Evolutionary conservation across 345 rosid species (phyloP), one percentile per base, ranked within the genome.

Genomic region (Xanthoceras sorbifolium): DNA sequence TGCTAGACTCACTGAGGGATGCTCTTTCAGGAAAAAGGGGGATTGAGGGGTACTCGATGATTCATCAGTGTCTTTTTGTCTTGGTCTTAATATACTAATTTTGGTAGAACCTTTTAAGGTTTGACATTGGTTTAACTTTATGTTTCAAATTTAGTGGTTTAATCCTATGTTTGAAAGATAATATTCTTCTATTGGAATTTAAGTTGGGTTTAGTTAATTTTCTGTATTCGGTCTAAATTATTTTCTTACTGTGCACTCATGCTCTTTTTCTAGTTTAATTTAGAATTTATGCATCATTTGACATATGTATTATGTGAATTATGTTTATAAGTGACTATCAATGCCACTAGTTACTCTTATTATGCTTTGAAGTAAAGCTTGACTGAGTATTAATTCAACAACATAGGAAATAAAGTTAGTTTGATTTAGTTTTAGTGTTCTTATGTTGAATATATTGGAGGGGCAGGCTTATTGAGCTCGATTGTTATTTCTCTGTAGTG

Each of bases 1-100:
- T 14, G 93, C 93, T 0, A 83, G 81, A 40, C 92, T 91, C 74
- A 88, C 90, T 0, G 93, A 91, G 79, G 96, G 92, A 32, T 91
- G 96, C 82, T 87, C 92, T 54, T 91, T 88, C 84, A 83, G 96
- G 87, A 89, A 54, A 79, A 89, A 89, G 84, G 82, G 86, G 20
- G 89, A 82, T 54, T 89, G 69, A 72, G 63, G 34, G 36, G 18
- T 77, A 25, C 36, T 36, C 60, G 29, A 60, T 71, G 34, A 12
- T 31, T 31, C 34, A 32, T 20, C 44, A 17, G 3, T 42, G 14
- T 55, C 36, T 22, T 42, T 67, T 69, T 69, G 29, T 20, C 42
- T 68, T 26, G 71, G 54, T 50, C 48, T n/a, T 34, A 44, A 44
- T 29, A 10, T 65, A 9, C 20, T 67, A 32, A 57, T 66, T 54